A percentile compares a stretch with the other conserved stretches of the same genome.
Evolutionary conservation across 805 yeast genomes (phyloP).

Genomic region (Blastobotrys terrestris): DNA sequence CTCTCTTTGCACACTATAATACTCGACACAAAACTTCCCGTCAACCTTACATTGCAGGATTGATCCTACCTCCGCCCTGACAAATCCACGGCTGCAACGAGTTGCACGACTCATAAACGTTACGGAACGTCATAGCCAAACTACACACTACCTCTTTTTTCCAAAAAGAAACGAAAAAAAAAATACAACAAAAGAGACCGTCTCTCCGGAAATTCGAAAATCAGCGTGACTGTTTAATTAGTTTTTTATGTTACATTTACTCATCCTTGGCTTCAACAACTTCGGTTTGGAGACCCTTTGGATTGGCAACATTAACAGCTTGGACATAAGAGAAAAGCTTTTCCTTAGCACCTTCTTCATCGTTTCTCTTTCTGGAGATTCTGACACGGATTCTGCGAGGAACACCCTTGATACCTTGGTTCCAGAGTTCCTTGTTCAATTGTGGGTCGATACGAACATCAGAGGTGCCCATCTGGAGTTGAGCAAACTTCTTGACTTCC

Average conservation of each 20-base stretch:
- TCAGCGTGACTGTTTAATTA: background rate
- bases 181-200: background rate
- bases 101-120: no score
- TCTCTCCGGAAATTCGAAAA: background rate
- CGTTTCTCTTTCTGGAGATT: constrained; percentile 99
- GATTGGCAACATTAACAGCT: constrained; percentile 89
- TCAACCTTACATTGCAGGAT: no score
- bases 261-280: constrained; percentile 83
- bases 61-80: no score
- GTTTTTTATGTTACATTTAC: constrained; percentile 11
- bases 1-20: no score
- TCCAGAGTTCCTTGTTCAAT: constrained; percentile 98
- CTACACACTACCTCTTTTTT: background rate
- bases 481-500: constrained; percentile 98
- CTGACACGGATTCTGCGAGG: constrained; percentile 97
- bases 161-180: background rate
- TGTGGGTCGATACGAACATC: constrained; percentile 99
- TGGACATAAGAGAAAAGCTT: constrained; percentile 97
- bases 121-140: no score
- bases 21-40: no score
- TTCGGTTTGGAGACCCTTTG: constrained; percentile 97
- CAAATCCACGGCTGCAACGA: no score
- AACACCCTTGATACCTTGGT: constrained; percentile 99
- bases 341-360: constrained; percentile 98
- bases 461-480: constrained; percentile 97